These are phyloP conservation scores for Wickerhamiella allomyrinae DNA, from an alignment of 805 yeast genomes.

Conservation along the genomic window DNA sequence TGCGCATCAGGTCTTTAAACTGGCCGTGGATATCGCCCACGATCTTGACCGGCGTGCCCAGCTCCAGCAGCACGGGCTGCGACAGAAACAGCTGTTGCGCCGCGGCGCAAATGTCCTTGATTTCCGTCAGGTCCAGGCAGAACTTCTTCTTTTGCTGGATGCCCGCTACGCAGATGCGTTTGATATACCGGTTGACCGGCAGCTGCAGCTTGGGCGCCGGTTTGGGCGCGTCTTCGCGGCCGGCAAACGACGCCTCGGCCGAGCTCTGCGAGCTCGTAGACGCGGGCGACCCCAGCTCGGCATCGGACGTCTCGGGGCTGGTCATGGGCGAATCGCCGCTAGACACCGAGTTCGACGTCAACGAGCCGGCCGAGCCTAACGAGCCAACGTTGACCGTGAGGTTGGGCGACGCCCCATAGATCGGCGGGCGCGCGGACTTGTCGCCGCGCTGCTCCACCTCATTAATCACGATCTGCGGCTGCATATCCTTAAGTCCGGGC, in stretches of 20 bases:
- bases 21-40: slow-evolving; percentile 98
- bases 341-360: slow-evolving; percentile 4
- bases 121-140: slow-evolving; percentile 74
- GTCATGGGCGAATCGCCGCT: slow-evolving; percentile 5
- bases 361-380: slow-evolving; percentile 9
- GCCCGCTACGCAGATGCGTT: slow-evolving; percentile 19
- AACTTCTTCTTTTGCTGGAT: slow-evolving; percentile 31
- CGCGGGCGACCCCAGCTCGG: background rate
- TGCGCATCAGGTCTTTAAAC: slow-evolving; percentile 76
- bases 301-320: slow-evolving; percentile 3
- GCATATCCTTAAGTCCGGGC: background rate
- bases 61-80: slow-evolving; percentile 80
- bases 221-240: background rate
- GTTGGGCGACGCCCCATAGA: background rate
- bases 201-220: background rate
- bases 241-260: background rate
- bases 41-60: slow-evolving; percentile 72
- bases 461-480: background rate
- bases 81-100: slow-evolving; percentile 78
- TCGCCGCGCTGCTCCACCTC: background rate
- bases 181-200: slow-evolving; percentile 15
- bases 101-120: slow-evolving; percentile 64
- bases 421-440: background rate
- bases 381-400: background rate
- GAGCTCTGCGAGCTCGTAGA: background rate